These are phyloP conservation scores for Xeromyces bisporus DNA, from an alignment of 495 filamentous ascomycete genomes.

Conservation along the genomic window DNA sequence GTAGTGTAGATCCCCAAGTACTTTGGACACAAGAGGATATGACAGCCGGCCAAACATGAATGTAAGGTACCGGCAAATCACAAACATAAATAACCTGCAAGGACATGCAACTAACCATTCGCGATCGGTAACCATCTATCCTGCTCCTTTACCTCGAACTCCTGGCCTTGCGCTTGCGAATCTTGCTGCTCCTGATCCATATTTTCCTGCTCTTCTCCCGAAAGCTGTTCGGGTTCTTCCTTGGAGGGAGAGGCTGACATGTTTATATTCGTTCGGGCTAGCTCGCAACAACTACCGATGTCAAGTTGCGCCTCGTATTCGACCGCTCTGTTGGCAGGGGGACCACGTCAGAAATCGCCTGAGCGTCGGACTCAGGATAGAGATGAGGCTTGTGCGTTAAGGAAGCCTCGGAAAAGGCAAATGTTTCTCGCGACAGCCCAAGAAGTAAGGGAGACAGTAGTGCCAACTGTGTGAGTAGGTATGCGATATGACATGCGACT, in stretches of 20 bases:
- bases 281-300: slow-evolving; percentile 12
- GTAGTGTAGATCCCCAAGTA: no score
- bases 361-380: slow-evolving; percentile 15
- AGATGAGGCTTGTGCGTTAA: slow-evolving; percentile 15
- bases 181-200: slow-evolving; percentile 56
- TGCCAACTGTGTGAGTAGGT: background rate
- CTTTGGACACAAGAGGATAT: no score
- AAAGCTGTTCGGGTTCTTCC: slow-evolving; percentile 82
- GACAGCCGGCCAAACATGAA: no score
- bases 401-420: slow-evolving; percentile 3
- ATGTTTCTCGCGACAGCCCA: background rate
- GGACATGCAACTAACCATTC: slow-evolving; percentile 77
- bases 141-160: slow-evolving; percentile 99
- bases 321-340: slow-evolving; percentile 26
- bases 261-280: slow-evolving; percentile 37
- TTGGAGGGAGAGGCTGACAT: slow-evolving; percentile 90
- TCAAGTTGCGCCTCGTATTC: slow-evolving; percentile 11
- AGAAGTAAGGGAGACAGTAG: background rate
- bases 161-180: slow-evolving; percentile 43
- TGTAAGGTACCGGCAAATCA: slow-evolving; percentile 42
- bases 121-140: slow-evolving; percentile 99
- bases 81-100: slow-evolving; percentile 33
- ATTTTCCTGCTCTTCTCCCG: slow-evolving; percentile 68
- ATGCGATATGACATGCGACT: background rate
- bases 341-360: slow-evolving; percentile 31